Base-by-base conservation (phyloP, 352 stramenopile species). In the Elongisporangium prolatum region DNA sequence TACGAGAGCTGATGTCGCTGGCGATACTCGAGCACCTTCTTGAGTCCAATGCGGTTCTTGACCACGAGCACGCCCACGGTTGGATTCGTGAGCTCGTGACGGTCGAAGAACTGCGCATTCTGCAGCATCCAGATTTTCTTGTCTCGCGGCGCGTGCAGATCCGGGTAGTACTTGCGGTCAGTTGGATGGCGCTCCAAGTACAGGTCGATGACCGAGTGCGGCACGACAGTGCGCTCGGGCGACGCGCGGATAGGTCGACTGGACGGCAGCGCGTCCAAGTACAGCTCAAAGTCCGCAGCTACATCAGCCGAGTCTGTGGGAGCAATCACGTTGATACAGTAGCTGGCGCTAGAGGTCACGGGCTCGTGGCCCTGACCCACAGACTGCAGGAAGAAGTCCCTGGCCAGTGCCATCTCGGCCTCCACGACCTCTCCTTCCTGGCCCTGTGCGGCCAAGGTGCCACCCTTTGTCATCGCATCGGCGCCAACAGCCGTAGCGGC, bases 111-210 rank as follows among this genome's bases (percentile, higher is more conserved):
- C 61, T 93, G 80, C 55, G 85, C 76, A 64, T 93, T 90, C 60
- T 89, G 79, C 81, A 93, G 88, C 77, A 93, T 88, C 84, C 84
- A 93, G 55, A 93, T 88, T 20, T 75, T 77, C 63, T 93, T 93
- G 47, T 89, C 74, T 13, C 63, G 64, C 7, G 80, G 79, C 10
- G 72, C 67, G 24, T 75, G 62, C 60, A 81, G 73, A 20, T 86
- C 50, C 20, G 64, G 60, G 57, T 89, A 91, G 62, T 91, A 91
- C 55, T 89, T 89, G 16, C 59, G 75, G 66, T 90, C 80, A 14
- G 86, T 62, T 9, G 84, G 84, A 60, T 91, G 84, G 51, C 81
- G 75, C 56, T 89, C 77, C 38, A 93, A 56, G 68, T 90, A 93
- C 54, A 93, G 67, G 59, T 93, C 81, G 53, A 93, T 87, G 13